Percentiles rank a stretch among this genome's conserved stretches.
phyloP scores from a whole-genome alignment of 768 basidiomycete genomes.

The Boletus bicolor region DNA sequence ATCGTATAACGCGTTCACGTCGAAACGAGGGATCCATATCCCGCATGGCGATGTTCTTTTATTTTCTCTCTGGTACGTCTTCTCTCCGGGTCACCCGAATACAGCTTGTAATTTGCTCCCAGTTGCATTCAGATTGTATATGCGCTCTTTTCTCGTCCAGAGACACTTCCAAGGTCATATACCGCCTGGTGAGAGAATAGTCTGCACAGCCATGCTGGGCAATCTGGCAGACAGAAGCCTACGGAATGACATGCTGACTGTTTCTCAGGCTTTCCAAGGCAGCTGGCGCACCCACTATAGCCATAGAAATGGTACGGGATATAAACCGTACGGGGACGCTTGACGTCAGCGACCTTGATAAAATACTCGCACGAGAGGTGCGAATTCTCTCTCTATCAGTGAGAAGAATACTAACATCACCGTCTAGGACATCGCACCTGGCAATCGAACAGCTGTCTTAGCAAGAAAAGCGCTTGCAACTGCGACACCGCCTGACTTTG shows the following conservation, averaged over 20 bases:
- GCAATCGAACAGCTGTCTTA: constrained; percentile 49
- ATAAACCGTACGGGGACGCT: constrained; percentile 58
- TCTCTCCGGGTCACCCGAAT: not conserved
- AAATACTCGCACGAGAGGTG: constrained; percentile 48
- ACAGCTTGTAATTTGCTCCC: not conserved
- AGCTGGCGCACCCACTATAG: constrained; percentile 56
- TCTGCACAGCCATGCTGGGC: not conserved
- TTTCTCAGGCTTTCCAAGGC: constrained; percentile 67
- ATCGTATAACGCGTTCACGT: constrained; percentile 76
- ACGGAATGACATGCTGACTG: not conserved
- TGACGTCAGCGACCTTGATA: constrained; percentile 55
- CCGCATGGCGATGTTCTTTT: constrained; percentile 83
- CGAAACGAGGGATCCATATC: constrained; percentile 60
- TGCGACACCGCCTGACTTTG: constrained; percentile 39
- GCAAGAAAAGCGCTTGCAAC: constrained; percentile 38
- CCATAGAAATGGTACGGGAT: constrained; percentile 57
- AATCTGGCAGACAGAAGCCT: too few species aligned
- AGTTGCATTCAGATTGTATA: constrained; percentile 89
- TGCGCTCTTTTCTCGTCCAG: constrained; percentile 70
- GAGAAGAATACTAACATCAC: not conserved
- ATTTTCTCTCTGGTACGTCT: constrained; percentile 66
- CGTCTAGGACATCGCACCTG: constrained; percentile 50
- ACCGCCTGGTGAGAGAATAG: constrained; percentile 53
- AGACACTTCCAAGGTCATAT: constrained; percentile 81
- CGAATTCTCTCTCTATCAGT: constrained; percentile 6